Evolutionary conservation across 202 grass and related monocot species (phyloP), one percentile per base, ranked within the genome.

Genomic region (Cymbopogon flexuosus): DNA sequence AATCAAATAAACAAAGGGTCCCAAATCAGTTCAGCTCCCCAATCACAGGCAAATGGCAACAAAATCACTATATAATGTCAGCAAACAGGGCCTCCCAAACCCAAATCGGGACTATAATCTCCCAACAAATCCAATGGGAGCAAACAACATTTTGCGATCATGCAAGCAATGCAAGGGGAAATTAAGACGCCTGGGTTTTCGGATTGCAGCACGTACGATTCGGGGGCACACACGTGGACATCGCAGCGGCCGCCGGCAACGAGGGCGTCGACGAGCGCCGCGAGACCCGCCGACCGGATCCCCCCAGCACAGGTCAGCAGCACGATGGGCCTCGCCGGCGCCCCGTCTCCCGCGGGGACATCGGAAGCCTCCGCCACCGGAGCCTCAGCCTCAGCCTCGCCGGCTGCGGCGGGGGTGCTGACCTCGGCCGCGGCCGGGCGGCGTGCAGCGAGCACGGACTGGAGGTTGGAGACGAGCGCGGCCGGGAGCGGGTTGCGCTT

Each of bases 191-290:
- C 8, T 23, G n/a, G 57, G 41, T 0, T 9, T 6, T 6, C n/a
- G 70, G 75, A 42, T 68, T 33, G 35, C 51, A 41, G 73, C 56
- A 47, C 86, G 43, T 79, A 91, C 90, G 88, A 97, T 72, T 97
- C 90, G 45, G 93, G 88, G 62, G 90, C 84, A 76, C 84, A 89
- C 29, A 97, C 88, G 54, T 91, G 72, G 65, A 97, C 88, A 59
- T 91, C 86, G 75, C 79, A 93, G 30, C 80, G 78, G 43, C 78
- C 86, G 78, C 78, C 78, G 66, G 78, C 76, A 16, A 93, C 93
- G 73, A 97, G 88, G 46, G 84, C 78, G 43, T 89, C 88, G 56
- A 91, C 85, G 66, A 93, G 85, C 5, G 87, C 77, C 36, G 85
- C 64, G 72, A 89, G 90, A 41, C 88, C 84, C 35, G 71, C 62